phyloP scores from a whole-genome alignment of 306 rosid species.

The Vigna radiata region DNA sequence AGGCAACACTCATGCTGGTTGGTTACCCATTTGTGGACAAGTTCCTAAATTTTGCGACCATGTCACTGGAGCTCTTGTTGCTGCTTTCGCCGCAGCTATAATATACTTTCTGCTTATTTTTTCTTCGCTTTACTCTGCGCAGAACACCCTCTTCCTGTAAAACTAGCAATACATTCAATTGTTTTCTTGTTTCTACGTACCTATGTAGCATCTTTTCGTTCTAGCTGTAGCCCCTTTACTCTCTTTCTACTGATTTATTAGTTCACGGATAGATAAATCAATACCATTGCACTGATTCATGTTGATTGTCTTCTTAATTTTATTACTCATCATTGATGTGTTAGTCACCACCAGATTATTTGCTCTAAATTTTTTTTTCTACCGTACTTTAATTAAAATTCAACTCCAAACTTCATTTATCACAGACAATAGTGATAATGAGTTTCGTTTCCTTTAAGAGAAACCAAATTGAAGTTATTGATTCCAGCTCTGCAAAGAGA shows the following conservation, averaged over 20 bases:
- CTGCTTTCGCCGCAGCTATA: conserved; percentile 48
- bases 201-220: neutral
- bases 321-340: neutral
- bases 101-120: conserved; percentile 46
- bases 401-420: too few species aligned
- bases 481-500: too few species aligned
- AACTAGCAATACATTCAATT: neutral
- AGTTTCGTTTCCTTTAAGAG: too few species aligned
- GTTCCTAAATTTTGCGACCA: conserved; percentile 61
- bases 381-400: neutral
- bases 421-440: too few species aligned
- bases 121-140: conserved; percentile 29
- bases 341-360: neutral
- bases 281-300: neutral
- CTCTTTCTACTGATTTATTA: neutral
- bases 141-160: conserved; percentile 37
- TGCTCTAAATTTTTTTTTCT: neutral
- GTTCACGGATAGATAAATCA: neutral
- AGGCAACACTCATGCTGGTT: conserved; percentile 64
- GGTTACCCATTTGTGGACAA: conserved; percentile 72
- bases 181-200: neutral
- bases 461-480: too few species aligned
- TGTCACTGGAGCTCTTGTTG: conserved; percentile 49
- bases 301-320: neutral
- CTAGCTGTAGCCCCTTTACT: neutral